phyloP scores from a whole-genome alignment of 2,329 filamentous ascomycete genomes.

The Fusarium irregulare region DNA sequence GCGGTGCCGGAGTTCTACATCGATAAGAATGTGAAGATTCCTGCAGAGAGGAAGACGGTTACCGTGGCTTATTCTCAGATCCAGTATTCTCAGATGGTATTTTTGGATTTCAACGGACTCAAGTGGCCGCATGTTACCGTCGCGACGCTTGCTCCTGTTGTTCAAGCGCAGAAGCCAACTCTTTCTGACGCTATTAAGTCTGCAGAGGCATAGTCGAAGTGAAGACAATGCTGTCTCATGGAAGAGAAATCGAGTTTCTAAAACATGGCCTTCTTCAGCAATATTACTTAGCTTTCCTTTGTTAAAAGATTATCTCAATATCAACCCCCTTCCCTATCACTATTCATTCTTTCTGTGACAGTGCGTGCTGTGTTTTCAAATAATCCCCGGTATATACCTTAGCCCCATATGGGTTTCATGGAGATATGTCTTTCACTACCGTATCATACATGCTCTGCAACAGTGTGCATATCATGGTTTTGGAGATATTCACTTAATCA shows the following conservation, averaged over 20 bases:
- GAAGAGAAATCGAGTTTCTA: no score
- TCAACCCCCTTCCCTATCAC: neutral
- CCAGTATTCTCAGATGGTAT: constrained; percentile 5
- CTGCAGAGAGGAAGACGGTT: neutral
- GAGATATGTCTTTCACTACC: neutral
- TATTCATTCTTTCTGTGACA: no score
- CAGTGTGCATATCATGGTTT: neutral
- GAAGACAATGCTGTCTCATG: rapidly evolving
- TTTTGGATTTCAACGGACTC: neutral
- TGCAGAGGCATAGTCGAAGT: neutral
- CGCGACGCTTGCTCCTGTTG: neutral
- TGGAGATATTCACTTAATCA: neutral
- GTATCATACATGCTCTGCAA: neutral
- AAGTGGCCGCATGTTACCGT: constrained; percentile 9
- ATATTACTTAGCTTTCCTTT: neutral
- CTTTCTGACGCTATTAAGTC: neutral
- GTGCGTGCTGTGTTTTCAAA: no score
- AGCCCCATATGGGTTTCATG: no score
- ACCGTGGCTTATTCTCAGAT: neutral
- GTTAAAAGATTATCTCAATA: neutral
- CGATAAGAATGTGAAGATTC: neutral
- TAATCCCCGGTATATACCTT: no score
- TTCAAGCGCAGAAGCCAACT: neutral
- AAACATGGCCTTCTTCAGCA: no score
- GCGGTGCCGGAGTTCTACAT: neutral